These are phyloP conservation scores for Plasmodium blacklocki DNA, from an alignment of 169 alveolate genomes.

Conservation along the genomic window DNA sequence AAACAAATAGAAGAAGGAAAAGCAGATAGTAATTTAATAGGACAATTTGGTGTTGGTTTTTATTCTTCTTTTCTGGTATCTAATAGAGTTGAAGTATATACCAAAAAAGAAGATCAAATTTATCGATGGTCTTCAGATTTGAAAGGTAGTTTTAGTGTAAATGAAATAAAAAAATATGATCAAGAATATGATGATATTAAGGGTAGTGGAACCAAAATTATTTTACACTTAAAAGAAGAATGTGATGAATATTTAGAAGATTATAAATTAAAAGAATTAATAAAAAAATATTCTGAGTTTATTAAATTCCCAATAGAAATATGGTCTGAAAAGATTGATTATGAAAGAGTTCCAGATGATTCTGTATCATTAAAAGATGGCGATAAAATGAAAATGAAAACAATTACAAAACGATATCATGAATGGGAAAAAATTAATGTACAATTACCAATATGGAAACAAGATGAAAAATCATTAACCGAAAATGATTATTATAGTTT, in stretches of 20 bases:
- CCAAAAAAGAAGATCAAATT: conserved; percentile 95
- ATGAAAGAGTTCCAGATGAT: conserved; percentile 91
- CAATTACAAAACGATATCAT: conserved; percentile 86
- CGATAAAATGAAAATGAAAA: conserved; percentile 84
- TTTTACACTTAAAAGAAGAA: conserved; percentile 97
- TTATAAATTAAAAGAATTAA: conserved; percentile 93
- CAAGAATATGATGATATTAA: conserved; percentile 92
- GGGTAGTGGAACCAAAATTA: conserved; percentile 96
- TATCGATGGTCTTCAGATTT: conserved; percentile 97
- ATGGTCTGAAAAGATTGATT: conserved; percentile 90
- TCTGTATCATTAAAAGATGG: conserved; percentile 85
- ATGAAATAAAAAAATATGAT: conserved; percentile 91
- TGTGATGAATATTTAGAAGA: conserved; percentile 96
- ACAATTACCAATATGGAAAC: conserved; percentile 96
- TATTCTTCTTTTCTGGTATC: conserved; percentile 99
- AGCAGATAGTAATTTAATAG: conserved; percentile 96
- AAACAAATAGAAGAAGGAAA: conserved; percentile 93
- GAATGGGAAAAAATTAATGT: conserved; percentile 95
- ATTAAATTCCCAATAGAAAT: conserved; percentile 97
- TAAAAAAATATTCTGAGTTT: conserved; percentile 96
- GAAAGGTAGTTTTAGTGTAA: conserved; percentile 94
- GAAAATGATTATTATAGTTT: conserved; percentile 95
- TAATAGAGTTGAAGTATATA: conserved; percentile 96
- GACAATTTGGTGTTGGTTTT: conserved; percentile 99
- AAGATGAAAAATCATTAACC: conserved; percentile 92